Percentiles rank a stretch among this genome's conserved stretches.
Evolutionary conservation across 2,329 filamentous ascomycete genomes (phyloP).

Genomic region (Colletotrichum eleusines): DNA sequence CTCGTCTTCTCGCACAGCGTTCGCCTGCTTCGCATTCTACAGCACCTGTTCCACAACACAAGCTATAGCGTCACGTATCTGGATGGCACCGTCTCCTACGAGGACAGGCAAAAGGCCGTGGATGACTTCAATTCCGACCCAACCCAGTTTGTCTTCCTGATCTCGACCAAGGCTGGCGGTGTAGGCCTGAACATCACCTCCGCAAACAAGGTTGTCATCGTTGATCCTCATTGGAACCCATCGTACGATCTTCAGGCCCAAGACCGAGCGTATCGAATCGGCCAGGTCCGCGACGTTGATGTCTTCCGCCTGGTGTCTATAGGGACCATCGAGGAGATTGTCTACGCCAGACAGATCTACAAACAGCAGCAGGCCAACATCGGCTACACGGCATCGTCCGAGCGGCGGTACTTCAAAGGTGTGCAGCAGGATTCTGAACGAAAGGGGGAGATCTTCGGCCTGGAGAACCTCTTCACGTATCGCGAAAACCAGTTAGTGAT

Average conservation of each 20-base stretch:
- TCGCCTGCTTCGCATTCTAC: slow-evolving; percentile 83
- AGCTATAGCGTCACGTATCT: slow-evolving; percentile 93
- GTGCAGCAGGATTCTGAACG: slow-evolving; percentile 86
- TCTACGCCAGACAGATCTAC: slow-evolving; percentile 97
- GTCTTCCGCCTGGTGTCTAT: slow-evolving; percentile 92
- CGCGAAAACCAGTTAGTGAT: slow-evolving; percentile 83
- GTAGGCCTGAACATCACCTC: slow-evolving; percentile 97
- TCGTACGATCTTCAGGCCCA: slow-evolving; percentile 95
- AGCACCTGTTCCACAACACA: slow-evolving; percentile 87
- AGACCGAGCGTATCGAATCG: slow-evolving; percentile 95
- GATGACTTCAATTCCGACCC: slow-evolving; percentile 93
- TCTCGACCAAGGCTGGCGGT: slow-evolving; percentile 92
- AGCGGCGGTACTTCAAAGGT: slow-evolving; percentile 94
- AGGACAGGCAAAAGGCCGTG: slow-evolving; percentile 84
- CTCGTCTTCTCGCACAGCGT: slow-evolving; percentile 96
- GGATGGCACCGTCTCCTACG: slow-evolving; percentile 85
- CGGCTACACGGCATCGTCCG: slow-evolving; percentile 90
- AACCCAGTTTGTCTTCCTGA: slow-evolving; percentile 92
- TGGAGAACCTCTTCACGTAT: slow-evolving; percentile 88
- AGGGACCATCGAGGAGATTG: slow-evolving; percentile 96
- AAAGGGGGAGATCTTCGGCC: slow-evolving; percentile 94
- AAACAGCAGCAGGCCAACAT: slow-evolving; percentile 99
- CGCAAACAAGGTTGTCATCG: slow-evolving; percentile 97
- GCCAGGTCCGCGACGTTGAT: slow-evolving; percentile 92
- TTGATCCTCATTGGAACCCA: slow-evolving; percentile 98